These are phyloP conservation scores for Pseudopithomyces maydicus DNA, from an alignment of 2,329 filamentous ascomycete species.

Conservation along the genomic window DNA sequence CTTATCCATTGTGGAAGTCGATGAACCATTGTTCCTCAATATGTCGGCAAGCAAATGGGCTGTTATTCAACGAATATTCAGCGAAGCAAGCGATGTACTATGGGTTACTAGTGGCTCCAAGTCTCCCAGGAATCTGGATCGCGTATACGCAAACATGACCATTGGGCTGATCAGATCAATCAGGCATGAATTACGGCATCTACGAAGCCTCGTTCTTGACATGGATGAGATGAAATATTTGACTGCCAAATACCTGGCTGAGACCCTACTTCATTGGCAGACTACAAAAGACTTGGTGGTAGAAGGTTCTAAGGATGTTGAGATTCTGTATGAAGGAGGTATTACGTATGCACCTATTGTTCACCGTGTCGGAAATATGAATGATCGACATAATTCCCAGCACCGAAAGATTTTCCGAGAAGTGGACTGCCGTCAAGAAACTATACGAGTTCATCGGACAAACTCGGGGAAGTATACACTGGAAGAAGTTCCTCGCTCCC, in stretches of 20 bases:
- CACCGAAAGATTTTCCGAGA: constrained; percentile 16
- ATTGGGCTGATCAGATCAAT: constrained; percentile 11
- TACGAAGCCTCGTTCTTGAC: constrained; percentile 12
- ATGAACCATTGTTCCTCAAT: constrained; percentile 10
- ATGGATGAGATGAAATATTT: constrained; percentile 5
- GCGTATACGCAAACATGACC: constrained; percentile 13
- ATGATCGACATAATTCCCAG: constrained; percentile 30
- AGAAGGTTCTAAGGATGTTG: neutral
- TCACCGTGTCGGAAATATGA: neutral
- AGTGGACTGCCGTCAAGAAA: neutral
- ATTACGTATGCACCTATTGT: constrained; percentile 3
- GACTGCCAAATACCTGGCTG: neutral
- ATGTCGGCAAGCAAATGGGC: constrained; percentile 1
- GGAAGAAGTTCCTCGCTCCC: constrained; percentile 2
- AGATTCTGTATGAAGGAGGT: constrained; percentile 2
- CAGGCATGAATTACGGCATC: constrained; percentile 12
- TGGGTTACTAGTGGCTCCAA: constrained; percentile 12
- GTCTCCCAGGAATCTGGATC: neutral
- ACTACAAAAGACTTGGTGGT: neutral
- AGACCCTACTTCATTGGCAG: constrained; percentile 9
- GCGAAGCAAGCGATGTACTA: constrained; percentile 20
- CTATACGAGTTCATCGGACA: neutral
- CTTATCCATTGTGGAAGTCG: constrained; percentile 12
- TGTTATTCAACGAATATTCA: constrained; percentile 9
- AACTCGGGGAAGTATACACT: constrained; percentile 12